Evolutionary conservation across 129 eudicot genomes (phyloP).

Genomic region (Chrysanthemum seticuspe): DNA sequence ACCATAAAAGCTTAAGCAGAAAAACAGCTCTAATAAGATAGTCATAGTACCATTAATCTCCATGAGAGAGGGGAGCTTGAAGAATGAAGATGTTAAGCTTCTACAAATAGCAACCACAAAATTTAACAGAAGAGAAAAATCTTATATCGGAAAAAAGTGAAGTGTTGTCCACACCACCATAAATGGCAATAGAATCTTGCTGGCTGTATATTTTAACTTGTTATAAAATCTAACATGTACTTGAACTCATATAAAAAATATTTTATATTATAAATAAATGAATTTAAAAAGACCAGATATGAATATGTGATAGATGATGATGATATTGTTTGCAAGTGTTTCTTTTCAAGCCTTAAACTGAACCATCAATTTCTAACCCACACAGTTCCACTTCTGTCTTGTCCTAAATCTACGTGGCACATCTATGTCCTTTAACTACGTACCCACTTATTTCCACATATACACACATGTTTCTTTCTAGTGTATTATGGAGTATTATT

Average conservation of each 20-base stretch:
- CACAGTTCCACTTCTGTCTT: conserved; percentile 19
- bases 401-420: conserved; percentile 27
- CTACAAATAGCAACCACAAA: conserved; percentile 2
- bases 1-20: neutral
- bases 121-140: neutral
- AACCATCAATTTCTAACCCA: conserved; percentile 6
- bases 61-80: conserved; percentile 8
- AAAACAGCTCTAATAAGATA: neutral
- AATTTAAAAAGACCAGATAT: conserved; percentile 25
- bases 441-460: neutral
- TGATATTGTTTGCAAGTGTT: conserved; percentile 15
- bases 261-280: neutral
- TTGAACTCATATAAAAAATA: conserved; percentile 27
- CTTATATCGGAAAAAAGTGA: conserved; percentile 4
- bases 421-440: conserved; percentile 18
- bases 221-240: conserved; percentile 23
- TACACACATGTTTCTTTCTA: too few species aligned
- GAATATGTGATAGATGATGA: conserved; percentile 4
- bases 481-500: too few species aligned
- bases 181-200: conserved; percentile 25
- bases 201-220: conserved; percentile 5
- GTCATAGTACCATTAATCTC: neutral
- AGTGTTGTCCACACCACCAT: conserved; percentile 4
- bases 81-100: neutral
- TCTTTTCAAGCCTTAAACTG: conserved; percentile 31